A percentile compares a stretch with the other conserved stretches of the same genome.
Conservation (phyloP, 2,329 filamentous ascomycete genomes). For the Xylariaceae sp. region DNA sequence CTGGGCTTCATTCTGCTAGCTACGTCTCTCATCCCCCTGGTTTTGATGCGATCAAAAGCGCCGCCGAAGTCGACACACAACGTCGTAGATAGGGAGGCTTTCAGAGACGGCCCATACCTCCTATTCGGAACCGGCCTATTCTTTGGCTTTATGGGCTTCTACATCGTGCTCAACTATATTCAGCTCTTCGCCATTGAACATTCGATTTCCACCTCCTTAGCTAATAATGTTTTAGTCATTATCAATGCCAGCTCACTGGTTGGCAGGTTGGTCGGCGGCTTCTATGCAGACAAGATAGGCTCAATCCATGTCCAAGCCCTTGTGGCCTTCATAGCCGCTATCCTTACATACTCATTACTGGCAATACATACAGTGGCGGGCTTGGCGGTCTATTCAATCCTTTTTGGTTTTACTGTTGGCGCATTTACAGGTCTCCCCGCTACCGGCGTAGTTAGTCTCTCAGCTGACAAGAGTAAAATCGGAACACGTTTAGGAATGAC, state of each 20-base stretch:
- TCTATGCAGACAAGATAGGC: slow-evolving; percentile 20
- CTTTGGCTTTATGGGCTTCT: slow-evolving; percentile 12
- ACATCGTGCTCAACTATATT: slow-evolving; percentile 8
- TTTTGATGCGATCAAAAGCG: slow-evolving; percentile 23
- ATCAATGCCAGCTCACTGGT: slow-evolving; percentile 23
- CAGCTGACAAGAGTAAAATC: slow-evolving; percentile 23
- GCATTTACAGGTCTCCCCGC: slow-evolving; percentile 21
- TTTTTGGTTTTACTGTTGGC: slow-evolving; percentile 20
- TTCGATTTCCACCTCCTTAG: not conserved
- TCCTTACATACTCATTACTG: slow-evolving; percentile 20
- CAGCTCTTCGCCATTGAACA: not conserved
- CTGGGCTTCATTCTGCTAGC: slow-evolving; percentile 49
- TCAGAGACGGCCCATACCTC: not conserved
- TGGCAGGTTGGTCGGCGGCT: slow-evolving; percentile 9
- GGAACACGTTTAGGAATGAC: slow-evolving; percentile 26
- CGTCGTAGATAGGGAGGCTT: not conserved
- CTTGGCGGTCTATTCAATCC: slow-evolving; percentile 5
- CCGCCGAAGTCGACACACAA: slow-evolving; percentile 33
- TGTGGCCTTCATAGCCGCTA: slow-evolving; percentile 2
- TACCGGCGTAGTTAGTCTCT: slow-evolving; percentile 19
- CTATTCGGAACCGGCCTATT: not conserved
- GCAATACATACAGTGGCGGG: slow-evolving; percentile 1
- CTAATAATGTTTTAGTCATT: slow-evolving; percentile 23
- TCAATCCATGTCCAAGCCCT: slow-evolving; percentile 17
- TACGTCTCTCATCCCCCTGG: slow-evolving; percentile 31